Conservation (phyloP, 140 eudicot species). For the Anethum foeniculum region DNA sequence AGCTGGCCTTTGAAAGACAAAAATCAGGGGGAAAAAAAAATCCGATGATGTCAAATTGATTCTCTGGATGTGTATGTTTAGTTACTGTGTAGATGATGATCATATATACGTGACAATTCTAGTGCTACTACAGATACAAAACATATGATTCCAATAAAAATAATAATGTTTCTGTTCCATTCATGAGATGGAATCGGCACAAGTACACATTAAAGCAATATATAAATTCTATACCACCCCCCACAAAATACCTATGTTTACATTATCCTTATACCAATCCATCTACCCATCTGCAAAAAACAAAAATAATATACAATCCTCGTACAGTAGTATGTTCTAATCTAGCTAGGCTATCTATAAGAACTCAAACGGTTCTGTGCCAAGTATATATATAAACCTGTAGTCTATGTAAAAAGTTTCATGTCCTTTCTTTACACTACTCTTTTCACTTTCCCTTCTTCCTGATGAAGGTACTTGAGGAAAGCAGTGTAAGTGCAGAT, state of each 20-base stretch:
- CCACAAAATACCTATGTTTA: slow-evolving; percentile 16
- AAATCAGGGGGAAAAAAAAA: too few species aligned
- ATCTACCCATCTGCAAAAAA: slow-evolving; percentile 20
- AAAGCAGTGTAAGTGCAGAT: slow-evolving; percentile 7
- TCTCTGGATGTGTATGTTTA: background rate
- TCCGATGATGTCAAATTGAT: background rate
- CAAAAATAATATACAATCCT: slow-evolving; percentile 13
- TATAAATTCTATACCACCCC: slow-evolving; percentile 19
- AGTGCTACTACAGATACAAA: background rate
- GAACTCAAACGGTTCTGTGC: slow-evolving; percentile 17
- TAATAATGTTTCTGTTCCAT: slow-evolving; percentile 2
- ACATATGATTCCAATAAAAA: background rate
- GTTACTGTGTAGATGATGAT: background rate
- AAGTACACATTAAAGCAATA: slow-evolving; percentile 12
- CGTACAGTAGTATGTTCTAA: slow-evolving; percentile 12
- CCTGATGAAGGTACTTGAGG: slow-evolving; percentile 6
- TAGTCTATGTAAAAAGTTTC: slow-evolving; percentile 14
- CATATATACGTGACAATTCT: background rate
- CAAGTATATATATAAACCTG: slow-evolving; percentile 7
- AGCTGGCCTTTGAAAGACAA: background rate
- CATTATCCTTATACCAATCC: slow-evolving; percentile 16
- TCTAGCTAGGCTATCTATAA: slow-evolving; percentile 9
- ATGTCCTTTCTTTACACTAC: slow-evolving; percentile 13
- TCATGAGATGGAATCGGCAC: slow-evolving; percentile 1
- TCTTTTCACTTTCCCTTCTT: slow-evolving; percentile 5